Evolutionary conservation across 2,329 filamentous ascomycete species (phyloP).

Genomic region (Akanthomyces muscarius): DNA sequence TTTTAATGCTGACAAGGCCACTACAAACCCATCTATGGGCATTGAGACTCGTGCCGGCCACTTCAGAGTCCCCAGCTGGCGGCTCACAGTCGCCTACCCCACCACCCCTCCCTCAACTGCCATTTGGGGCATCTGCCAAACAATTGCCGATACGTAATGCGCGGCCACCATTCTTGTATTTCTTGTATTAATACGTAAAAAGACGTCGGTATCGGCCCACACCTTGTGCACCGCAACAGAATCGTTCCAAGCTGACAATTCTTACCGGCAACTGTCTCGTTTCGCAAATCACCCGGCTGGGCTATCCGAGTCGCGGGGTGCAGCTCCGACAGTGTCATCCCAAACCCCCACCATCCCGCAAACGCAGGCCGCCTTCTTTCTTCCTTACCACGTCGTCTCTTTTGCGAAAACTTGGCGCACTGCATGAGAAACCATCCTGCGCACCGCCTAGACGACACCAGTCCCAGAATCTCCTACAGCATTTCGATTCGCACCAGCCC

Average conservation of each 20-base stretch:
- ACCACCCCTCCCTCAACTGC: neutral
- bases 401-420: neutral
- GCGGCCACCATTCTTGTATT: neutral
- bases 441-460: neutral
- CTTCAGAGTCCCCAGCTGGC: neutral
- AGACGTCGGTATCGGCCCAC: constrained; percentile 1
- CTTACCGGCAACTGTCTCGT: neutral
- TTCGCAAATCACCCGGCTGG: neutral
- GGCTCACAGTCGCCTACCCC: neutral
- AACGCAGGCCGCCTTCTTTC: neutral
- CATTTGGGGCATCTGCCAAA: neutral
- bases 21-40: no score
- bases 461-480: constrained; percentile 14
- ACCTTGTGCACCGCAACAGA: neutral
- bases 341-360: constrained; percentile 10
- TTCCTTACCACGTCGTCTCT: neutral
- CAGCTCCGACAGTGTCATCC: neutral
- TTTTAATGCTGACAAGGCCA: no score
- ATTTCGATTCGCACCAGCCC: constrained; percentile 14
- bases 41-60: no score
- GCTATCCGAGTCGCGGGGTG: neutral
- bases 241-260: neutral
- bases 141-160: constrained; percentile 13
- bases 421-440: neutral
- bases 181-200: neutral